phyloP scores from a whole-genome alignment of 805 yeast species.

The Vanderwaltozyma yarrowii region DNA sequence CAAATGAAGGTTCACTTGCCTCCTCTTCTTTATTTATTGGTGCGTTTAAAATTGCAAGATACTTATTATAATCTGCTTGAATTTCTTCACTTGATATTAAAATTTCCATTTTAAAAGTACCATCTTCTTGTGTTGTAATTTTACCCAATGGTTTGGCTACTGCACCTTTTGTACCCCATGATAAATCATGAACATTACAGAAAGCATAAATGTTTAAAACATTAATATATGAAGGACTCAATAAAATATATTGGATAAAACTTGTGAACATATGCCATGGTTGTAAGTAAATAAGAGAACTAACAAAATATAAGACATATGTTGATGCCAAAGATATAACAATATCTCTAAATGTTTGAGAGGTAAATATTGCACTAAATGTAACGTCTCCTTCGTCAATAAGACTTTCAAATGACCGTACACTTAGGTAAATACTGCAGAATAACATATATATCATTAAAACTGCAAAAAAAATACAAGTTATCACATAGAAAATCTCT shows the following conservation, averaged over 20 bases:
- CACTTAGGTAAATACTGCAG: constrained; percentile 75
- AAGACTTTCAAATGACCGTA: constrained; percentile 52
- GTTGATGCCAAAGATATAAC: constrained; percentile 81
- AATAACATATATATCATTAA: constrained; percentile 83
- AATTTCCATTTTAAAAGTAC: constrained; percentile 56
- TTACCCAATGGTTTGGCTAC: constrained; percentile 69
- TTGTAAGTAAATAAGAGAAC: constrained; percentile 73
- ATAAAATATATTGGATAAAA: constrained; percentile 68
- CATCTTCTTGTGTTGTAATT: constrained; percentile 60
- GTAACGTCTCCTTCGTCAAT: constrained; percentile 27
- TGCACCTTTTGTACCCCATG: constrained; percentile 96
- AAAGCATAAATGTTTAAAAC: constrained; percentile 90
- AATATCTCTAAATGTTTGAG: constrained; percentile 72
- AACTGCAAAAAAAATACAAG: constrained; percentile 73
- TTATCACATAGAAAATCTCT: constrained; percentile 59
- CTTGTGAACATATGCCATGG: constrained; percentile 92
- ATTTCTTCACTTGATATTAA: constrained; percentile 73
- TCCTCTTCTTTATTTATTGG: constrained; percentile 30
- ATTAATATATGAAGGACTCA: constrained; percentile 85
- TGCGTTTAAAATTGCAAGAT: constrained; percentile 46
- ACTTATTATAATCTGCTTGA: constrained; percentile 60
- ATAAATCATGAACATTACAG: constrained; percentile 90
- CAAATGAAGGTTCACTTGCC: constrained; percentile 29
- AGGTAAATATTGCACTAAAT: constrained; percentile 43
- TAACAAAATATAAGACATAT: constrained; percentile 65